Percentiles rank a stretch among this genome's conserved stretches.
Conservation (phyloP, 2,329 filamentous ascomycete genomes). For the Albophoma yamanashiensis region DNA sequence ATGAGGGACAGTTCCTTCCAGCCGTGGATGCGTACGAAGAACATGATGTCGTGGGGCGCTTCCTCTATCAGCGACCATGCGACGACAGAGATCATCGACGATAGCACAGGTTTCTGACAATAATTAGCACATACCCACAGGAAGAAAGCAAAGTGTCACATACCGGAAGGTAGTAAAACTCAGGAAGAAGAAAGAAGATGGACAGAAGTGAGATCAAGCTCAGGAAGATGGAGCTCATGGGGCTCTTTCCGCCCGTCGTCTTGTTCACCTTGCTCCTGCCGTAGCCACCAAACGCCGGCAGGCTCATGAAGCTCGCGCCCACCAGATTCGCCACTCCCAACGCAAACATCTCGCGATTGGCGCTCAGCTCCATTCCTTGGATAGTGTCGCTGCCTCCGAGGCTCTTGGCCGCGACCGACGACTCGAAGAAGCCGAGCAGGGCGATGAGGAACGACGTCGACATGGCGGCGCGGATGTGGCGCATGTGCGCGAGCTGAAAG, state of each 20-base stretch:
- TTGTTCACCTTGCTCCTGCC: slow-evolving; percentile 92
- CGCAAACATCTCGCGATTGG: slow-evolving; percentile 88
- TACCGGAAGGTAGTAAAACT: slow-evolving; percentile 93
- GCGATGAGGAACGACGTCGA: slow-evolving; percentile 89
- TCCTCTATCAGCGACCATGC: slow-evolving; percentile 93
- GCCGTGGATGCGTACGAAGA: slow-evolving; percentile 78
- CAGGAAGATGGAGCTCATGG: slow-evolving; percentile 85
- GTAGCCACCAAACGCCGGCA: slow-evolving; percentile 93
- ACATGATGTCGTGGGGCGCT: slow-evolving; percentile 81
- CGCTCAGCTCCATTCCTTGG: slow-evolving; percentile 70
- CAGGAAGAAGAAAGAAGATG: slow-evolving; percentile 73
- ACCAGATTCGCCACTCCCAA: slow-evolving; percentile 85
- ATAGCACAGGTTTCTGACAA: slow-evolving; percentile 77
- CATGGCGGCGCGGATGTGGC: slow-evolving; percentile 76
- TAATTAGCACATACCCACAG: neutral
- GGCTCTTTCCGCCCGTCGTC: slow-evolving; percentile 81
- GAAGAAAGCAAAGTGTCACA: neutral
- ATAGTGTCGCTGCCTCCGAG: slow-evolving; percentile 62
- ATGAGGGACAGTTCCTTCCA: slow-evolving; percentile 83
- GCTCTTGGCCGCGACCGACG: slow-evolving; percentile 89
- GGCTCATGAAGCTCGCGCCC: slow-evolving; percentile 81
- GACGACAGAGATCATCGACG: slow-evolving; percentile 88
- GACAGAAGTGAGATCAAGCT: slow-evolving; percentile 73
- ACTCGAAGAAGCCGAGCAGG: slow-evolving; percentile 96
- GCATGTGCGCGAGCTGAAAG: slow-evolving; percentile 64